Conservation (phyloP, 352 stramenopile genomes). For the Phytophthora crassamura region DNA sequence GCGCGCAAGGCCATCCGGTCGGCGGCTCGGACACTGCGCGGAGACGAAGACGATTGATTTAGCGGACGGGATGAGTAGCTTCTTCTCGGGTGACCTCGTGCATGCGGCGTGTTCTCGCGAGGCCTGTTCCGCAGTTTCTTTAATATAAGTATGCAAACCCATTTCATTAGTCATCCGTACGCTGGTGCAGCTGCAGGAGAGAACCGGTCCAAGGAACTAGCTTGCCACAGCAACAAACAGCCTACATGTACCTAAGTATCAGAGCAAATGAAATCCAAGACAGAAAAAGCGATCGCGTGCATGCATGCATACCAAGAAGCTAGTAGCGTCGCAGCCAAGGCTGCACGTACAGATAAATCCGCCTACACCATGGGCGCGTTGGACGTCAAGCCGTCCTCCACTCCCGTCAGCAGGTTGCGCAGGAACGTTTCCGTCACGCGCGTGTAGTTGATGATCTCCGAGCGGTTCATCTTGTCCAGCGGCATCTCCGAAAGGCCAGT, state of each 20-base stretch:
- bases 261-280: too few species aligned
- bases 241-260: constrained; percentile 41
- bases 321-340: constrained; percentile 17
- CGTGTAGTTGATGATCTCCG: constrained; percentile 95
- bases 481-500: constrained; percentile 91
- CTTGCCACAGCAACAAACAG: constrained; percentile 25
- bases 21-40: constrained; percentile 60
- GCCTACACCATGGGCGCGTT: constrained; percentile 41
- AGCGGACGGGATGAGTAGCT: constrained; percentile 12
- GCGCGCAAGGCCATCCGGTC: constrained; percentile 69
- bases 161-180: constrained; percentile 37
- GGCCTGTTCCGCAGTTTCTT: constrained; percentile 27
- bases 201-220: not conserved
- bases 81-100: constrained; percentile 27
- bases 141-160: constrained; percentile 44
- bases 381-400: constrained; percentile 90
- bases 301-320: constrained; percentile 28
- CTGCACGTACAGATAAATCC: constrained; percentile 4
- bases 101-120: constrained; percentile 30
- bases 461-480: constrained; percentile 93
- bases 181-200: constrained; percentile 11
- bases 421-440: constrained; percentile 94
- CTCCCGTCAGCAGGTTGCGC: constrained; percentile 89
- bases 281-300: constrained; percentile 32
- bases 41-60: constrained; percentile 49